phyloP scores from a whole-genome alignment of 164 flowering plant species.

The Stephania japonica region DNA sequence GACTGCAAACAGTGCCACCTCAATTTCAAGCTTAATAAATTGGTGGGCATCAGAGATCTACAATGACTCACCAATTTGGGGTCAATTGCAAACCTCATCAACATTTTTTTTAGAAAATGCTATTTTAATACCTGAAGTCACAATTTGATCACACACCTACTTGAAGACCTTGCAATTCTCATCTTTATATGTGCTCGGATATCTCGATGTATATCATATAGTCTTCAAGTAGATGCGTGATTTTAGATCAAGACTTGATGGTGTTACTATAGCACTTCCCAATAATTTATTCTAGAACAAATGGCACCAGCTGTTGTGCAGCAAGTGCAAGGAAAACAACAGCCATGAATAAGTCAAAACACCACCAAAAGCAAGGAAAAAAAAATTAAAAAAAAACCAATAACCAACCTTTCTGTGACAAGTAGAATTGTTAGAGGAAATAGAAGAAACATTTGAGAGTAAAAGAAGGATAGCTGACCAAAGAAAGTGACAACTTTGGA shows the following conservation, averaged over 20 bases:
- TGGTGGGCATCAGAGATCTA: not conserved
- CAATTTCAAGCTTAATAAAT: not conserved
- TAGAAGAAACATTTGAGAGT: too few relatives aligned
- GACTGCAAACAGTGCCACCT: not conserved
- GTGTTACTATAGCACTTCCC: too few relatives aligned
- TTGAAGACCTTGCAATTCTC: too few relatives aligned
- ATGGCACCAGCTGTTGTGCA: not conserved
- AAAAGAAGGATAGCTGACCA: too few relatives aligned
- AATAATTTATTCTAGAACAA: not conserved
- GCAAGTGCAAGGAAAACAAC: not conserved
- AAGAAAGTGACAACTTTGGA: slow-evolving; percentile 7
- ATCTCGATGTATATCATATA: too few relatives aligned
- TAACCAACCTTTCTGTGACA: slow-evolving; percentile 10
- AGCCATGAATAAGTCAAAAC: slow-evolving; percentile 20
- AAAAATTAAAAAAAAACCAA: slow-evolving; percentile 11
- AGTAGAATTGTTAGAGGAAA: too few relatives aligned
- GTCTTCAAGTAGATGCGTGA: too few relatives aligned
- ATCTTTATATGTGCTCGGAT: too few relatives aligned
- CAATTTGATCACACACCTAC: too few relatives aligned
- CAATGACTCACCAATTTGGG: not conserved
- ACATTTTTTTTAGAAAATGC: not conserved
- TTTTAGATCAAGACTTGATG: too few relatives aligned
- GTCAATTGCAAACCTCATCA: not conserved
- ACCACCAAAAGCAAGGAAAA: slow-evolving; percentile 20
- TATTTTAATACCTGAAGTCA: too few relatives aligned